phyloP scores from a whole-genome alignment of 495 filamentous ascomycete species.

The Talaromyces thailandensis region DNA sequence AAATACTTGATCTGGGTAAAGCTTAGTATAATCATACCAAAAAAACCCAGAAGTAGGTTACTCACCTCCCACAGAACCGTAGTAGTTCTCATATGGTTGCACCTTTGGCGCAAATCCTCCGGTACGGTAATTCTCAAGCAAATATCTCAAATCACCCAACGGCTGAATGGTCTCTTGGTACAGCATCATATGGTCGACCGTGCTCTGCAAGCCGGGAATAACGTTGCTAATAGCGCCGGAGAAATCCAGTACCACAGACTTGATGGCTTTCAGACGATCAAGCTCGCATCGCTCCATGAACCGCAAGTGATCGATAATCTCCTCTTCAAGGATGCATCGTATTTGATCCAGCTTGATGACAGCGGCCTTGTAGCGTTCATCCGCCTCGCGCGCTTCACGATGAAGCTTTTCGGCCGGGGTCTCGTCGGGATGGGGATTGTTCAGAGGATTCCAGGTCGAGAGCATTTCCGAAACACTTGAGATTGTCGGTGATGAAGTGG shows the following conservation, averaged over 20 bases:
- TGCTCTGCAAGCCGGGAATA: slow-evolving; percentile 89
- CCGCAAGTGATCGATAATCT: slow-evolving; percentile 81
- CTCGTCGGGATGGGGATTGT: slow-evolving; percentile 83
- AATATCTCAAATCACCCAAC: slow-evolving; percentile 79
- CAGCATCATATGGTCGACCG: slow-evolving; percentile 96
- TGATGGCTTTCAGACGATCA: slow-evolving; percentile 93
- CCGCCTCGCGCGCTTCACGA: slow-evolving; percentile 81
- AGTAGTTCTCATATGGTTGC: slow-evolving; percentile 97
- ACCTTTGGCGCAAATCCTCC: slow-evolving; percentile 86
- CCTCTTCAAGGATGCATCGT: slow-evolving; percentile 89
- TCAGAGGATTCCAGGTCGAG: slow-evolving; percentile 82
- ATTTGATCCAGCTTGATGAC: slow-evolving; percentile 81
- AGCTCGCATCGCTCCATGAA: slow-evolving; percentile 98
- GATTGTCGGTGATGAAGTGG: slow-evolving; percentile 61
- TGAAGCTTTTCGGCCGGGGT: slow-evolving; percentile 79
- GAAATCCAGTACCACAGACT: slow-evolving; percentile 94
- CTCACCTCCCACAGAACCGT: slow-evolving; percentile 82
- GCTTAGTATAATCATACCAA: neutral
- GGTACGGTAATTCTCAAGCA: slow-evolving; percentile 96
- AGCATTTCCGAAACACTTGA: slow-evolving; percentile 80
- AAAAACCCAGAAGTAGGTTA: neutral
- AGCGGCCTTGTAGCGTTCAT: slow-evolving; percentile 84
- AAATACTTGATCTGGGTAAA: slow-evolving; percentile 75
- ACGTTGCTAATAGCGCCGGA: slow-evolving; percentile 97
- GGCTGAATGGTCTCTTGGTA: slow-evolving; percentile 98